Percentiles rank a stretch among this genome's conserved stretches.
Conservation (phyloP, 768 basidiomycete genomes). For the Tricholomella constricta region DNA sequence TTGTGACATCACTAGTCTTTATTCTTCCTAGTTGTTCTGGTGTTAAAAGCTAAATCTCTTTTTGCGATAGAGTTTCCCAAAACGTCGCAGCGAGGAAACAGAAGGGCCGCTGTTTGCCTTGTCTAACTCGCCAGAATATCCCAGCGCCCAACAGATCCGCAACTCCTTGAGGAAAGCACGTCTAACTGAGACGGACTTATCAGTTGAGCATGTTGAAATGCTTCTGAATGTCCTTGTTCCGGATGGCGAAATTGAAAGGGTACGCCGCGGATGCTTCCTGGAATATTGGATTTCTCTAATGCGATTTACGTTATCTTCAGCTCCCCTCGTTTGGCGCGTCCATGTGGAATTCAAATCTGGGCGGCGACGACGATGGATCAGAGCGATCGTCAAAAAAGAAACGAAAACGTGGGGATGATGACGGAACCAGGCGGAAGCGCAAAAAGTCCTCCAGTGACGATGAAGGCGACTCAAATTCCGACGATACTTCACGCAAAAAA, state of each 20-base stretch:
- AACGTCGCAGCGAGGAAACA: slow-evolving; percentile 47
- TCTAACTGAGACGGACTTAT: slow-evolving; percentile 79
- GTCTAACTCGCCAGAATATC: slow-evolving; percentile 75
- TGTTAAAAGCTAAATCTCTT: not conserved
- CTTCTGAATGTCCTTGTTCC: slow-evolving; percentile 89
- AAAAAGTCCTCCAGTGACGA: slow-evolving; percentile 26
- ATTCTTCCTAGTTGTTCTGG: not conserved
- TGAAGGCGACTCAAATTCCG: slow-evolving; percentile 31
- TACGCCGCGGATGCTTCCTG: slow-evolving; percentile 30
- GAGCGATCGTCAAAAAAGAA: slow-evolving; percentile 32
- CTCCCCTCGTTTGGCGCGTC: slow-evolving; percentile 60
- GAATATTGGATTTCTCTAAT: not conserved
- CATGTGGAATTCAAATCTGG: slow-evolving; percentile 53
- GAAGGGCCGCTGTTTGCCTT: slow-evolving; percentile 73
- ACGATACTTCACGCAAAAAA: slow-evolving; percentile 36
- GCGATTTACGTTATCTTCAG: slow-evolving; percentile 29
- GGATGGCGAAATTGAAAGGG: slow-evolving; percentile 90
- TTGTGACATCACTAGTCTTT: slow-evolving; percentile 62
- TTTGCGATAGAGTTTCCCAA: slow-evolving; percentile 65
- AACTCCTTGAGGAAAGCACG: slow-evolving; percentile 73
- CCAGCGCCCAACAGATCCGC: slow-evolving; percentile 77
- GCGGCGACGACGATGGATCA: slow-evolving; percentile 36
- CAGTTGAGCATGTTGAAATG: slow-evolving; percentile 89
- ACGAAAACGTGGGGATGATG: slow-evolving; percentile 40
- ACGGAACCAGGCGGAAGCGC: slow-evolving; percentile 35